Evolutionary conservation across 805 yeast species (phyloP), one percentile per base, ranked within the genome.

Genomic region (Suhomyces pyralidae): DNA sequence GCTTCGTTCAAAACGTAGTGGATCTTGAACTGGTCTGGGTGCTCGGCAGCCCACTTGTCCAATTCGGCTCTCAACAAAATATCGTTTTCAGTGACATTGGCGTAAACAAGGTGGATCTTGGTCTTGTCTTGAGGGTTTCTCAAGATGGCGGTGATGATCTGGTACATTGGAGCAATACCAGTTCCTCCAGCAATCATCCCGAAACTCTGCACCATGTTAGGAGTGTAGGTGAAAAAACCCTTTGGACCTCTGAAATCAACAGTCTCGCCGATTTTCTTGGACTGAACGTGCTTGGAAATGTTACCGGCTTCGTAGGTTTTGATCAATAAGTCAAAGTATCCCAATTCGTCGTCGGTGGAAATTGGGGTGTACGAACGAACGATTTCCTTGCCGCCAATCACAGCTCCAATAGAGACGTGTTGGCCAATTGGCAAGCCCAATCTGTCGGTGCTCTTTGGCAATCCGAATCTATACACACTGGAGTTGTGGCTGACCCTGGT

Each of bases 111-210:
- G 50, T 81, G 76, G 57, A 90, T 83, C 63, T 84, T 81, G 54
- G 97, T 92, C 47, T 77, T 79, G 71, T 93, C 97, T 15, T 78
- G 73, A 22, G 96, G 93, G 67, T 92, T 83, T 52, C 77, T 73
- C 61, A 84, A 84, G 59, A 92, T 85, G 12, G 96, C 88, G 61
- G 88, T 87, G 60, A 92, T 83, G 60, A 91, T 85, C 76, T 91
- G 97, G 71, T 84, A 90, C 97, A 91, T 91, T 67, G 97, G 97
- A 7, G 97, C 87, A 63, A 91, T 87, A 68, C 97, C 97, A 38
- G 97, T 90, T 64, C 97, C 98, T 60, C 97, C 97, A 42, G 97
- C 96, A 59, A 93, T 84, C 97, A 92, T 92, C 51, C 87, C 90
- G 54, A 92, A 78, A 55, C 81, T 79, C 53, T 79, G 74, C 52